Percentiles rank a stretch among this genome's conserved stretches.
Evolutionary conservation across 768 basidiomycete genomes (phyloP).

Genomic region (Agrocybe pediades): DNA sequence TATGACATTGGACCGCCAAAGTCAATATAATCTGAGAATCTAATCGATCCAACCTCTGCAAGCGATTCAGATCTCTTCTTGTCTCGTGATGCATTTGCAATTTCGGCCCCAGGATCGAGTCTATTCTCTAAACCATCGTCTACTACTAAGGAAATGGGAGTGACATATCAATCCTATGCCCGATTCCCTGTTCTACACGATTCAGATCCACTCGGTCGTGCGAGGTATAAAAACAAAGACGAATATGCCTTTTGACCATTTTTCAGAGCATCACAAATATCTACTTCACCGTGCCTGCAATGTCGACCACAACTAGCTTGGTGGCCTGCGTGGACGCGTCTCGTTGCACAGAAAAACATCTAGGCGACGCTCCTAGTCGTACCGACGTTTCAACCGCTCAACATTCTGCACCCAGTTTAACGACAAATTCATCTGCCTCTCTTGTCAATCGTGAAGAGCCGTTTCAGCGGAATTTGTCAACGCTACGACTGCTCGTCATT

Average conservation of each 20-base stretch:
- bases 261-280: slow-evolving; percentile 2
- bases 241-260: slow-evolving; percentile 18
- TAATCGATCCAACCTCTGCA: slow-evolving; percentile 36
- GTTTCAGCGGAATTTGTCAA: slow-evolving; percentile 42
- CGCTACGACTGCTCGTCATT: slow-evolving; percentile 56
- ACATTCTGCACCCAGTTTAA: slow-evolving; percentile 28
- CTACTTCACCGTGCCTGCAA: background rate
- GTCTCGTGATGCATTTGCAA: slow-evolving; percentile 10
- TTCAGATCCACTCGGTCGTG: slow-evolving; percentile 22
- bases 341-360: slow-evolving; percentile 9
- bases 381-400: slow-evolving; percentile 11
- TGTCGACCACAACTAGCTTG: background rate
- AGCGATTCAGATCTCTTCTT: background rate
- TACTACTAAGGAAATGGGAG: slow-evolving; percentile 29
- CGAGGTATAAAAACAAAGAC: slow-evolving; percentile 31
- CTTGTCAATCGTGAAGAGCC: slow-evolving; percentile 23
- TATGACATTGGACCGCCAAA: slow-evolving; percentile 21
- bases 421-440: slow-evolving; percentile 34
- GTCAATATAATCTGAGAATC: slow-evolving; percentile 14
- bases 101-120: slow-evolving; percentile 22
- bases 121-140: slow-evolving; percentile 24
- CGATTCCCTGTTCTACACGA: slow-evolving; percentile 24
- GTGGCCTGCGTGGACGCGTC: slow-evolving; percentile 11
- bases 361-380: slow-evolving; percentile 7
- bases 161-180: slow-evolving; percentile 25